Conservation (phyloP, 2,329 filamentous ascomycete species). For the Arachnomyces sp. region DNA sequence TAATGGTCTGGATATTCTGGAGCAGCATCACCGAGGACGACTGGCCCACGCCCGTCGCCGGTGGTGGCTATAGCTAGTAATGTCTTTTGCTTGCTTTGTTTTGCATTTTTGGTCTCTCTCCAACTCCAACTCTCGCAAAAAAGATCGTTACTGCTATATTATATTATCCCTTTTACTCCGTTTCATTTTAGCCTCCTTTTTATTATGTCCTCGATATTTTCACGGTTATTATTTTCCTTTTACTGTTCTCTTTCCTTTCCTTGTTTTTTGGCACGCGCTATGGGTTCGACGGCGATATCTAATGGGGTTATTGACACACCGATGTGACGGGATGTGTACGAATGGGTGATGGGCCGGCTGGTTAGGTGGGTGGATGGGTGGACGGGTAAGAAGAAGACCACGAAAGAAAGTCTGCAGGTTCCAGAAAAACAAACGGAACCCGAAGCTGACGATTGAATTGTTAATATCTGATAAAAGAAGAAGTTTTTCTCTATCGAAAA, state of each 20-base stretch:
- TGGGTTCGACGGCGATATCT: background rate
- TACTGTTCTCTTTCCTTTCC: background rate
- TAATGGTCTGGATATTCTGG: slow-evolving; percentile 91
- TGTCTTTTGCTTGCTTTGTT: background rate
- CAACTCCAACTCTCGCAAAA: too few relatives aligned
- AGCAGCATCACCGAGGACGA: slow-evolving; percentile 98
- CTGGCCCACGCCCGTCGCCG: slow-evolving; percentile 59
- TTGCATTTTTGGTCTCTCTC: background rate
- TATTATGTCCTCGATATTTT: slow-evolving; percentile 1
- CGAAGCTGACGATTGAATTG: too few relatives aligned
- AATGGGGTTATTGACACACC: too few relatives aligned
- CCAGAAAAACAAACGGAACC: too few relatives aligned
- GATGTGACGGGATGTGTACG: too few relatives aligned
- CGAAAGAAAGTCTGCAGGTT: too few relatives aligned
- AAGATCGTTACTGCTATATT: background rate
- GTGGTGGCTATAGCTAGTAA: slow-evolving; percentile 23
- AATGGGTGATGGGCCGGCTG: too few relatives aligned
- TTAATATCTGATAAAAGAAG: too few relatives aligned
- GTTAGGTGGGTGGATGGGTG: too few relatives aligned
- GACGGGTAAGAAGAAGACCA: too few relatives aligned
- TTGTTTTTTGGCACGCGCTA: background rate
- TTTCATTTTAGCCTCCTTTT: slow-evolving; percentile 1
- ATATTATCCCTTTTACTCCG: background rate
- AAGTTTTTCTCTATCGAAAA: too few relatives aligned
- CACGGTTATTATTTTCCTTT: background rate